Base-by-base conservation (phyloP, 805 yeast genomes). In the Debaryomyces hansenii region DNA sequence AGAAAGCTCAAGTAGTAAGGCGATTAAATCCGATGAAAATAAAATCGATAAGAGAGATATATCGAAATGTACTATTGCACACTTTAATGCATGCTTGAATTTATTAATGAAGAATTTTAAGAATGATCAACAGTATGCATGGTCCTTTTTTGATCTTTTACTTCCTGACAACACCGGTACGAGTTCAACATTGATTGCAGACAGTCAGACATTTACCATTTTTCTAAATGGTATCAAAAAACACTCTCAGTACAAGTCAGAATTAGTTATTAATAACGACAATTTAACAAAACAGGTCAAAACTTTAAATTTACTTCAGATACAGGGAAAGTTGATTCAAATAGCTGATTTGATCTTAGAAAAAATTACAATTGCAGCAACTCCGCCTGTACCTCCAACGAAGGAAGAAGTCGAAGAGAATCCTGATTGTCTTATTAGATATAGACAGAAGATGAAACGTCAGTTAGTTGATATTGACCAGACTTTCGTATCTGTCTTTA, bases 61-160 rank as follows among this genome's bases (percentile, higher is more conserved):
- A 37, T 38, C 20, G 9, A 51, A 29, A 38, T 58, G 60, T 37
- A 53, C 53, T 7, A 53, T 62, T 12, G 65, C 64, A 32, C 64
- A 63, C 9, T 73, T 70, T 52, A 72, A 72, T 53, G 63, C 77
- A 2, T 67, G 67, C 16, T 56, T 73, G 29, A 57, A 66, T 46
- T 51, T 68, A 5, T 46, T 72, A 20, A 54, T 66, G n/a, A 71
- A 69, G 45, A 63, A 70, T 53, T 69, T 53, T 47, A 46, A 41
- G 5, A 52, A 67, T 41, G 59, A 63, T 24, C 77, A 72, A 45
- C 49, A 46, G 8, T 34, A 51, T n/a, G 72, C 73, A 1, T 72
- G 77, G 77, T 49, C 53, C 1, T 60, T 70, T 33, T 72, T 72
- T 40, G 67, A 69, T 28, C 50, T 47, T 20, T 54, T 68, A 41